phyloP scores from a whole-genome alignment of 306 rosid species.

The Amphicarpaea edgeworthii region DNA sequence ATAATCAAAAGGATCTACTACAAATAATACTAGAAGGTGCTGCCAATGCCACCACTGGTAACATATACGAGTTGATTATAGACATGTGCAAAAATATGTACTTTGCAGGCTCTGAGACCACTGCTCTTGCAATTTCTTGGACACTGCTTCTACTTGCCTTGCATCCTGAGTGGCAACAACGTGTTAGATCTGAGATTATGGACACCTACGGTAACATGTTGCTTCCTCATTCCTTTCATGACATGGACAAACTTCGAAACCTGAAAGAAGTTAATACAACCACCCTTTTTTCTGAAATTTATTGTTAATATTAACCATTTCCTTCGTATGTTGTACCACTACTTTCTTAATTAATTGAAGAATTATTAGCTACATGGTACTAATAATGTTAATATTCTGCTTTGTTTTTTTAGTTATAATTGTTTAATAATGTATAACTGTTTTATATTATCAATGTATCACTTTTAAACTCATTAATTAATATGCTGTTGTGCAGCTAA shows the following conservation, averaged over 20 bases:
- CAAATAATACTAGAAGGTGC: constrained; percentile 41
- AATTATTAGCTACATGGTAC: no score
- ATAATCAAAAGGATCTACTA: constrained; percentile 38
- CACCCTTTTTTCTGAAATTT: background rate
- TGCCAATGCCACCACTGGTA: background rate
- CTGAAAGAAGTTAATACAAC: constrained; percentile 42
- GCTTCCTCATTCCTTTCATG: constrained; percentile 26
- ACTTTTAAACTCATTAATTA: no score
- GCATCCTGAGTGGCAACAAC: constrained; percentile 49
- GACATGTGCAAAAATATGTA: constrained; percentile 52
- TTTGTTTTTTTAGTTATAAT: no score
- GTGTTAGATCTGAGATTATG: constrained; percentile 44
- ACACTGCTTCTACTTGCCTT: constrained; percentile 43
- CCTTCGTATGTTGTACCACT: no score
- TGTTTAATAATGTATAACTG: no score
- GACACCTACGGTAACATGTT: constrained; percentile 16
- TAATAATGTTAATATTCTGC: no score
- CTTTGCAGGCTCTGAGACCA: constrained; percentile 52
- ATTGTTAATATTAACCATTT: no score
- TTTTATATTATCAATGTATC: no score
- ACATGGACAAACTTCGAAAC: constrained; percentile 37
- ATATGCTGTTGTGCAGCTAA: constrained; percentile 18
- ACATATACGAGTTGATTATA: constrained; percentile 21
- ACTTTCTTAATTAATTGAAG: no score
- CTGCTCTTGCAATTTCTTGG: constrained; percentile 47